Base-by-base conservation (phyloP, 2,329 filamentous ascomycete genomes). In the Stagonosporopsis rhizophila region DNA sequence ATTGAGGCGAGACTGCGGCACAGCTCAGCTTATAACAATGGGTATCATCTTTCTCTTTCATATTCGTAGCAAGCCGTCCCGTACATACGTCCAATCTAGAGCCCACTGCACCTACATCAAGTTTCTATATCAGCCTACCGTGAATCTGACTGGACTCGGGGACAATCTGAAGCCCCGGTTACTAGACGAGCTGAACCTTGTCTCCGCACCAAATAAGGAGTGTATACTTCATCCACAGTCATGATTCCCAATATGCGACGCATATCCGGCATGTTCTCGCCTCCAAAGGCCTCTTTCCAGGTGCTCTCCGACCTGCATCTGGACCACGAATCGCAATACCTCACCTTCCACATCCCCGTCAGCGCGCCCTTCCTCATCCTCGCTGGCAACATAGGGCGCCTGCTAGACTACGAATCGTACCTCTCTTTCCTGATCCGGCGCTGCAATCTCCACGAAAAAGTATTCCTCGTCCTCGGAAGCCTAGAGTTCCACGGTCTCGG, bases 271-370 rank as follows among this genome's bases (percentile, higher is more conserved):
- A 55, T 72, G 7, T 71, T 71, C 44, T 63, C 62, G 6, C 25
- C 58, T 2, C 56, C 69, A 4, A 67, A 70, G 42, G 62, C 65
- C 6, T 51, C 64, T 20, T 69, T 74, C 48, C 71, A 74, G 41
- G 52, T 74, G 17, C 62, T 74, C 35, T 74, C 71, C 8, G 72
- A 75, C 52, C 66, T 74, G 7, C 58, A 74, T 40, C 55, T 74
- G 12, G 62, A 72, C 44, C 53, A 68, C 58, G 66, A 66, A 19
- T 60, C 61, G 3, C 68, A 73, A 62, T 73, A 74, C 47, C 62
- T 68, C 15, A 63, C 67, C 11, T 74, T 73, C 56, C 65, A 72
- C 61, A 66, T 74, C 35, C 69, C 69, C 0, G 62, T 68, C 14
- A 53, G 55, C 12, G 69, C 70, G 5, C 65, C 68, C 1, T 67